These are phyloP conservation scores for Calocera cornea DNA, from an alignment of 768 basidiomycete species.

Conservation along the genomic window DNA sequence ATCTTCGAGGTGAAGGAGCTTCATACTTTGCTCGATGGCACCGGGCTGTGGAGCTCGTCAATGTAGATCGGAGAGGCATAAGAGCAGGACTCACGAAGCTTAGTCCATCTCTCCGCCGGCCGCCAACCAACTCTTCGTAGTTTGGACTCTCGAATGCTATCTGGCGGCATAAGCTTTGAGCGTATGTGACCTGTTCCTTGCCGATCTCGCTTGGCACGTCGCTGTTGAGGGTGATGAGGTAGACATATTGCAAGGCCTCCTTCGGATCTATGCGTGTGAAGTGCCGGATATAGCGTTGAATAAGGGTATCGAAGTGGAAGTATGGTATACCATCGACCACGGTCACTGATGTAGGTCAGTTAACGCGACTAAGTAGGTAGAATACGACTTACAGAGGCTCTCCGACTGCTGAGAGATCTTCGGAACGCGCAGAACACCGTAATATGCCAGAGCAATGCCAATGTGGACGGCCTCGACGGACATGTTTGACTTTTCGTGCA, in stretches of 20 bases:
- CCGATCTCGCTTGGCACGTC: slow-evolving; percentile 60
- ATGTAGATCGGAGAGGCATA: neutral
- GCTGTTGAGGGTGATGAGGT: slow-evolving; percentile 63
- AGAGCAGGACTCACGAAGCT: slow-evolving; percentile 49
- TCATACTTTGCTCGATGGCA: slow-evolving; percentile 69
- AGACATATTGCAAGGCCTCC: slow-evolving; percentile 89
- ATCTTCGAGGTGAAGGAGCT: slow-evolving; percentile 56
- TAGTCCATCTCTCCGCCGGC: slow-evolving; percentile 78
- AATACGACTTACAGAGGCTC: slow-evolving; percentile 47
- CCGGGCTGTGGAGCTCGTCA: slow-evolving; percentile 44
- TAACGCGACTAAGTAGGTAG: neutral
- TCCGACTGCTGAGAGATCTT: slow-evolving; percentile 71
- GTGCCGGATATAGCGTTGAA: slow-evolving; percentile 85
- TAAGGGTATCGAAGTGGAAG: slow-evolving; percentile 58
- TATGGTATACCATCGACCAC: neutral
- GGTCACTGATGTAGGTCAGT: neutral
- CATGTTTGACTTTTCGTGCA: slow-evolving; percentile 76
- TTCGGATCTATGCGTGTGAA: slow-evolving; percentile 88
- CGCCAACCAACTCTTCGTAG: slow-evolving; percentile 93
- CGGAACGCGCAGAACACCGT: slow-evolving; percentile 78
- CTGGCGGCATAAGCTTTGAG: slow-evolving; percentile 67
- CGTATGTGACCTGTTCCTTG: slow-evolving; percentile 68
- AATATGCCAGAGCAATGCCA: slow-evolving; percentile 81
- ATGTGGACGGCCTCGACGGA: slow-evolving; percentile 92
- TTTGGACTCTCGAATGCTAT: slow-evolving; percentile 65